Evolutionary conservation across 1,139 yeast genomes (phyloP).

Genomic region (Pichia sp.): DNA sequence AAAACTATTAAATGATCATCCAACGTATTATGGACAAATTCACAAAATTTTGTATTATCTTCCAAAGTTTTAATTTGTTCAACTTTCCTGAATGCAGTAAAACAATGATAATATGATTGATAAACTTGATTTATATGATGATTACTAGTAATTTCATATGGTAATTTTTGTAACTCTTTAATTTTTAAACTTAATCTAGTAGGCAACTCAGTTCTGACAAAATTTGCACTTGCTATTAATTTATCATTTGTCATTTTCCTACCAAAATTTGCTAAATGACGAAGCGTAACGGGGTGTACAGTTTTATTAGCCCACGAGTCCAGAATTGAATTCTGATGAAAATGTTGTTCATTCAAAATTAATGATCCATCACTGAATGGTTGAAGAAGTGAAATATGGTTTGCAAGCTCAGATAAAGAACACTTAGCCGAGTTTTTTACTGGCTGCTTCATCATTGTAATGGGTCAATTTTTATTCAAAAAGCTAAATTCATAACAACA

Average conservation of each 20-base stretch:
- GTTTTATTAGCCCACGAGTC: slow-evolving; percentile 55
- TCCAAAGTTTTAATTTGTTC: slow-evolving; percentile 59
- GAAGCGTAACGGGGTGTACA: slow-evolving; percentile 85
- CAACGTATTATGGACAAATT: slow-evolving; percentile 52
- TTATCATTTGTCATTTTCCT: slow-evolving; percentile 72
- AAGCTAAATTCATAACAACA: background rate
- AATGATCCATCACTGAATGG: slow-evolving; percentile 22
- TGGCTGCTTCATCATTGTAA: background rate
- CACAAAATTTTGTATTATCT: slow-evolving; percentile 70
- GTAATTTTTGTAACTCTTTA: slow-evolving; percentile 67
- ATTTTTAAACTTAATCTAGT: slow-evolving; percentile 76
- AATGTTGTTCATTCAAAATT: slow-evolving; percentile 58
- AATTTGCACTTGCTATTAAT: slow-evolving; percentile 74
- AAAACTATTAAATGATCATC: slow-evolving; percentile 75
- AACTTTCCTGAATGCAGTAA: slow-evolving; percentile 73
- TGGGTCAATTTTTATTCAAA: background rate
- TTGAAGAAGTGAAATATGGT: slow-evolving; percentile 15
- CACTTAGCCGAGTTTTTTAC: background rate
- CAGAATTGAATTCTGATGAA: slow-evolving; percentile 75
- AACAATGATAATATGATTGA: slow-evolving; percentile 81
- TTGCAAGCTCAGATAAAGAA: slow-evolving; percentile 16
- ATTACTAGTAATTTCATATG: slow-evolving; percentile 79
- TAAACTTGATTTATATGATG: slow-evolving; percentile 81
- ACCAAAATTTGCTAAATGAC: slow-evolving; percentile 87
- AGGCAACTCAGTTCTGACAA: slow-evolving; percentile 80